Conservation (phyloP, 768 basidiomycete genomes). For the Suillus brevipes region DNA sequence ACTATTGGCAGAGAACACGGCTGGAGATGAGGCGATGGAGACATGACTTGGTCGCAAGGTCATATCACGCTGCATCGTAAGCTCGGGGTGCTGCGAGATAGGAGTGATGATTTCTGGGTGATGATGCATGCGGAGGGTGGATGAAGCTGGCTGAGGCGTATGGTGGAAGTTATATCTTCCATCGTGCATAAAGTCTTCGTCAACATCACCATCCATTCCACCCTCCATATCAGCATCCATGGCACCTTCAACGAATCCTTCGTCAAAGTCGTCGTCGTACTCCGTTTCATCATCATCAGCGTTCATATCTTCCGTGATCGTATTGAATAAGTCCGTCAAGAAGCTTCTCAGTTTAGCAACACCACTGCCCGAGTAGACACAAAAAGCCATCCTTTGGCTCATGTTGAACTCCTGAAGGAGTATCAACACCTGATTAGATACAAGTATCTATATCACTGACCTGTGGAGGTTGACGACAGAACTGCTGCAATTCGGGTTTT, state of each 20-base stretch:
- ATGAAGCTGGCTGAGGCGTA: constrained; percentile 3
- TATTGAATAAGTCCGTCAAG: constrained; percentile 73
- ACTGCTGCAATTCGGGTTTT: constrained; percentile 80
- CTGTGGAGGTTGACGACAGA: constrained; percentile 84
- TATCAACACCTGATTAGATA: constrained; percentile 9
- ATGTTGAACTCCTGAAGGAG: constrained; percentile 79
- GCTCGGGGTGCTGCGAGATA: constrained; percentile 22
- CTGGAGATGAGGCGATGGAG: constrained; percentile 10
- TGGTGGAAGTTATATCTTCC: constrained; percentile 29
- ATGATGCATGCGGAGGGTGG: constrained; percentile 7
- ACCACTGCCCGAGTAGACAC: constrained; percentile 94
- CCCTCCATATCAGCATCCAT: constrained; percentile 35
- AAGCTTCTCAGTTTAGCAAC: constrained; percentile 80
- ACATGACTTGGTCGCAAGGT: constrained; percentile 25
- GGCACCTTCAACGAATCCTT: constrained; percentile 33
- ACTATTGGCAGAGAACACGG: background rate
- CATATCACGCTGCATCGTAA: constrained; percentile 30
- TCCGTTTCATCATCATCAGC: constrained; percentile 67
- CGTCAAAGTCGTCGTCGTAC: constrained; percentile 50
- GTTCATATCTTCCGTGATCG: constrained; percentile 68
- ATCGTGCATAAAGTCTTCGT: constrained; percentile 43
- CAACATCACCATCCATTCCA: constrained; percentile 44
- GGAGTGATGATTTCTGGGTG: constrained; percentile 16
- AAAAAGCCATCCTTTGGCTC: constrained; percentile 87
- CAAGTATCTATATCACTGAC: constrained; percentile 45